These are phyloP conservation scores for Magnolia changhungtana DNA, from an alignment of 164 flowering plant species.

Conservation along the genomic window DNA sequence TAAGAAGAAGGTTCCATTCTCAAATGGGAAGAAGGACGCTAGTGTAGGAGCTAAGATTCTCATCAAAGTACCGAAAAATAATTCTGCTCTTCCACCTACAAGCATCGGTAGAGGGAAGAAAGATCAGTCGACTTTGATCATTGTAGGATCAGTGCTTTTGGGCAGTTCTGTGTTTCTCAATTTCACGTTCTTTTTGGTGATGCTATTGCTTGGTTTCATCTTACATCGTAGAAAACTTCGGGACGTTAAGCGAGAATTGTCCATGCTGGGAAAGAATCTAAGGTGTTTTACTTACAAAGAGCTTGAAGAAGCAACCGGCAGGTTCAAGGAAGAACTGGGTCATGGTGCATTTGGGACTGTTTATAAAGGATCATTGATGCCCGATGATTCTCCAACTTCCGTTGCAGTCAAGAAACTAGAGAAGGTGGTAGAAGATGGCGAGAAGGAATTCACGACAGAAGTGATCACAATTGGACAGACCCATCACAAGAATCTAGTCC, in stretches of 20 bases:
- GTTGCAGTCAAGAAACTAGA: constrained; percentile 23
- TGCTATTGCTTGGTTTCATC: background rate
- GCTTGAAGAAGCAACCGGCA: constrained; percentile 19
- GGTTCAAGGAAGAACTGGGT: constrained; percentile 17
- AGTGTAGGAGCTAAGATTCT: constrained; percentile 9
- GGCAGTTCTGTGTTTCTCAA: constrained; percentile 11
- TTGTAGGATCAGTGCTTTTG: background rate
- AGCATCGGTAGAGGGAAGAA: background rate
- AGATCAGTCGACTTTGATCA: background rate
- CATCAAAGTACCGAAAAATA: constrained; percentile 12
- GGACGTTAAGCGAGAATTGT: background rate
- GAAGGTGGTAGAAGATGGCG: constrained; percentile 9
- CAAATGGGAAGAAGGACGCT: constrained; percentile 10
- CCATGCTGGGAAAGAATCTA: background rate
- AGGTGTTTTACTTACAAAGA: constrained; percentile 18
- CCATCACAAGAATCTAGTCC: constrained; percentile 26
- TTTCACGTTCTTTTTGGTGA: background rate
- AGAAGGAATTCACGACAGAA: constrained; percentile 21
- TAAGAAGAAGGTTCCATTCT: constrained; percentile 21
- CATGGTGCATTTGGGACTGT: constrained; percentile 16
- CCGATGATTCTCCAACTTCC: background rate
- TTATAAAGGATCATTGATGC: constrained; percentile 16
- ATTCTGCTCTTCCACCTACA: constrained; percentile 2
- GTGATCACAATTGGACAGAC: constrained; percentile 20
- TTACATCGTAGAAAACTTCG: background rate